These are phyloP conservation scores for Colletotrichum musae DNA, from an alignment of 2,329 filamentous ascomycete genomes.

Conservation along the genomic window DNA sequence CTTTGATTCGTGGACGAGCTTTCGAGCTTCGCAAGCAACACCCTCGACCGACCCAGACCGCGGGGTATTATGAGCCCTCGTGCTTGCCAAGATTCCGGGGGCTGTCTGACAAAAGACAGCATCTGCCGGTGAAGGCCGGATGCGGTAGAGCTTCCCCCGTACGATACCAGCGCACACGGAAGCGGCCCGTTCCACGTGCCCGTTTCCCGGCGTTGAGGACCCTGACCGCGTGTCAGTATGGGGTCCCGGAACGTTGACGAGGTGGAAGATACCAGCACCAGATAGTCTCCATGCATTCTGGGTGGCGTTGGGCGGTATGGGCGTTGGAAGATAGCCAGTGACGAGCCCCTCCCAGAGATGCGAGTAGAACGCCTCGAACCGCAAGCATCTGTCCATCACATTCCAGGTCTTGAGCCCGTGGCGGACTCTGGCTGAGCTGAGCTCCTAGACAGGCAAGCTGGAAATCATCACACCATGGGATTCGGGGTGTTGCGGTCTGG, in stretches of 20 bases:
- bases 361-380: too few relatives aligned
- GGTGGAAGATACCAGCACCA: not conserved
- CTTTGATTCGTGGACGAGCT: not conserved
- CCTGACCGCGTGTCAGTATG: not conserved
- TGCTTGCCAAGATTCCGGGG: not conserved
- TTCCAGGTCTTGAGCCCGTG: too few relatives aligned
- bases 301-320: too few relatives aligned
- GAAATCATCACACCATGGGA: too few relatives aligned
- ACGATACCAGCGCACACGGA: not conserved
- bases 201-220: not conserved
- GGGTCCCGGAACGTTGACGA: not conserved
- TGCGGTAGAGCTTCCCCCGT: conserved; percentile 37
- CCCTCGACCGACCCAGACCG: not conserved
- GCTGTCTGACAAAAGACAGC: not conserved
- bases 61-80: not conserved
- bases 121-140: not conserved
- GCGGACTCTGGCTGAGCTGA: too few relatives aligned
- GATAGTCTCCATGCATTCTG: too few relatives aligned
- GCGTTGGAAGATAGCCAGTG: too few relatives aligned
- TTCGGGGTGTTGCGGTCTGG: not conserved
- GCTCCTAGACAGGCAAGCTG: too few relatives aligned
- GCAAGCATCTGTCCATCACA: too few relatives aligned
- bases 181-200: not conserved
- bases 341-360: too few relatives aligned
- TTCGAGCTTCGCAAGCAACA: not conserved